phyloP scores from a whole-genome alignment of 306 rosid genomes.

The Acacia confusa region DNA sequence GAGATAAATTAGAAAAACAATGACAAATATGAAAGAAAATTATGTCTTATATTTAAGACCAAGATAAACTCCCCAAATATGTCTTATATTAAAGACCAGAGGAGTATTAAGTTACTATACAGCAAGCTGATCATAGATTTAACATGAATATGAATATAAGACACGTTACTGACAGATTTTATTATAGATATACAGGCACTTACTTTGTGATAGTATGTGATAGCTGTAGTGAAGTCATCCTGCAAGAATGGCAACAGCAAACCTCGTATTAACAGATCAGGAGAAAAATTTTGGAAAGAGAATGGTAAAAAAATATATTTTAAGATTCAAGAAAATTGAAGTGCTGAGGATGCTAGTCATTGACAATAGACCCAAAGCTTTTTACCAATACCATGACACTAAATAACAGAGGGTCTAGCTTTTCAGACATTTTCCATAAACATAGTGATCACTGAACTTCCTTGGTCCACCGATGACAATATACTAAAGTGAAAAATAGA shows the following conservation, averaged over 20 bases:
- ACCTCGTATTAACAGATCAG: not conserved
- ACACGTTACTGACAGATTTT: conserved; percentile 13
- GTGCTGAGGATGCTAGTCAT: not conserved
- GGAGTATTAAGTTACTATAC: not conserved
- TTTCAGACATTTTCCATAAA: not conserved
- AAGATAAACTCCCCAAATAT: no score
- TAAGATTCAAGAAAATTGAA: conserved; percentile 17
- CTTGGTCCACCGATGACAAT: not conserved
- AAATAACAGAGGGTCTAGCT: not conserved
- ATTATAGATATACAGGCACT: conserved; percentile 26
- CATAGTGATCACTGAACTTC: not conserved
- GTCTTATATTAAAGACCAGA: no score
- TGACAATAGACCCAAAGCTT: not conserved
- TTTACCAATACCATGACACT: not conserved
- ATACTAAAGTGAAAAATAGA: not conserved
- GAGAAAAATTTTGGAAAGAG: not conserved
- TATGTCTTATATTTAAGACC: no score
- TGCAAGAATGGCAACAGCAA: conserved; percentile 40
- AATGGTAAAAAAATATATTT: not conserved
- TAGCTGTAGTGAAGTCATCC: conserved; percentile 79
- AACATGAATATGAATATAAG: not conserved
- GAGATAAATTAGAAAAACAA: no score
- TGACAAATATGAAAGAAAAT: no score
- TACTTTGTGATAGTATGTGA: conserved; percentile 83
- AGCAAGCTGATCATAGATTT: not conserved